Evolutionary conservation across 106 monocot genomes (phyloP).

Genomic region (Allium fistulosum): DNA sequence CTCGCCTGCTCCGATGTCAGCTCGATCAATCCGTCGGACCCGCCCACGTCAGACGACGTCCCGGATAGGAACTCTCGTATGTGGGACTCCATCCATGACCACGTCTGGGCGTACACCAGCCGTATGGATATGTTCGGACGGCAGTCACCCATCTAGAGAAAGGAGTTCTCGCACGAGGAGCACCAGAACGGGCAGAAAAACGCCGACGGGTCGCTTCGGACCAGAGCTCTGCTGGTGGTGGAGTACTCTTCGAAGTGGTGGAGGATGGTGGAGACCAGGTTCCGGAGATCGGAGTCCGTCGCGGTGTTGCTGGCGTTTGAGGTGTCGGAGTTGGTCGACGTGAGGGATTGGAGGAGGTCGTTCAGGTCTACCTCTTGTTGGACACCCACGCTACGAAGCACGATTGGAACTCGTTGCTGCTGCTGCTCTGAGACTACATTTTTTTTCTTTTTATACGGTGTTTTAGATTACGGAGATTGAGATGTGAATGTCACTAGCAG

Average conservation of each 20-base stretch:
- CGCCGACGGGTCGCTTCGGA: neutral
- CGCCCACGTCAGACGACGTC: neutral
- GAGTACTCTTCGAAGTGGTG: slow-evolving; percentile 4
- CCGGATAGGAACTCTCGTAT: neutral
- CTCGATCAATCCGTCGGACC: neutral
- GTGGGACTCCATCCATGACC: neutral
- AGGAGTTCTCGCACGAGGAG: slow-evolving; percentile 8
- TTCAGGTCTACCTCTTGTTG: slow-evolving; percentile 1
- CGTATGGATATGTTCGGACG: neutral
- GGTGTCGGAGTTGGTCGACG: neutral
- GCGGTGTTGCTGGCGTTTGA: neutral
- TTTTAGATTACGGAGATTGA: too few species aligned
- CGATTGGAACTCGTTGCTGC: neutral
- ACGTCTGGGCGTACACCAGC: neutral
- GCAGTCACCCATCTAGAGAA: slow-evolving; percentile 6
- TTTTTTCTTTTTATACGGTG: too few species aligned
- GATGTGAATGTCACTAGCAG: too few species aligned
- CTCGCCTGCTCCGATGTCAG: neutral
- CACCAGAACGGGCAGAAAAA: slow-evolving; percentile 2
- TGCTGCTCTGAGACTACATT: neutral
- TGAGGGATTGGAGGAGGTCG: neutral
- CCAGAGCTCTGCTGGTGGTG: neutral
- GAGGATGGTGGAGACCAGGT: neutral
- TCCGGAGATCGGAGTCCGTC: neutral
- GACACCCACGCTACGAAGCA: neutral